Evolutionary conservation across 371 early-diverging fungal species (phyloP).

Genomic region (Mucor saturninus): DNA sequence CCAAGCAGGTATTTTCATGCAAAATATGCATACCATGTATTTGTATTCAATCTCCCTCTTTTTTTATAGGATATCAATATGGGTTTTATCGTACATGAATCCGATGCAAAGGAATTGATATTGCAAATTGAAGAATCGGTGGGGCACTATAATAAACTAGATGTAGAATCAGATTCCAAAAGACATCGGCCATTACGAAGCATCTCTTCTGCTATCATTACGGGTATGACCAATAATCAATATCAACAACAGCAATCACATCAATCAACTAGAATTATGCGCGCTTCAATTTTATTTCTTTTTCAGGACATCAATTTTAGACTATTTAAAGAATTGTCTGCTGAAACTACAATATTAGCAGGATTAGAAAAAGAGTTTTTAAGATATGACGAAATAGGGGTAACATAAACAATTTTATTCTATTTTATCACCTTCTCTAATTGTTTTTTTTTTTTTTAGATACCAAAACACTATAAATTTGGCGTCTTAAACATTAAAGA

Average conservation of each 20-base stretch:
- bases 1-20: slow-evolving; percentile 34
- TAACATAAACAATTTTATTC: slow-evolving; percentile 7
- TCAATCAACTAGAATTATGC: slow-evolving; percentile 8
- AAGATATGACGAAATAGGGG: slow-evolving; percentile 59
- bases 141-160: slow-evolving; percentile 14
- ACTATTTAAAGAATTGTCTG: slow-evolving; percentile 37
- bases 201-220: slow-evolving; percentile 24
- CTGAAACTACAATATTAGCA: slow-evolving; percentile 44
- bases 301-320: slow-evolving; percentile 26
- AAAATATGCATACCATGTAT: not conserved
- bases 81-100: slow-evolving; percentile 19
- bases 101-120: slow-evolving; percentile 17
- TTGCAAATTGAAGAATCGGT: slow-evolving; percentile 16
- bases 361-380: slow-evolving; percentile 62
- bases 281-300: slow-evolving; percentile 21
- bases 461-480: slow-evolving; percentile 78
- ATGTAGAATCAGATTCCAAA: slow-evolving; percentile 7
- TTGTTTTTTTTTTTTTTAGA: slow-evolving; percentile 53
- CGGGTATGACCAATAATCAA: slow-evolving; percentile 6
- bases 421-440: slow-evolving; percentile 18
- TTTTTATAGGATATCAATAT: slow-evolving; percentile 19
- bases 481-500: slow-evolving; percentile 70
- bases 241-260: not conserved
- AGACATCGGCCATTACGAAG: slow-evolving; percentile 17
- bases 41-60: not conserved